Evolutionary conservation across 495 filamentous ascomycete genomes (phyloP).

Genomic region (Pseudomonodictys pantanalensis): DNA sequence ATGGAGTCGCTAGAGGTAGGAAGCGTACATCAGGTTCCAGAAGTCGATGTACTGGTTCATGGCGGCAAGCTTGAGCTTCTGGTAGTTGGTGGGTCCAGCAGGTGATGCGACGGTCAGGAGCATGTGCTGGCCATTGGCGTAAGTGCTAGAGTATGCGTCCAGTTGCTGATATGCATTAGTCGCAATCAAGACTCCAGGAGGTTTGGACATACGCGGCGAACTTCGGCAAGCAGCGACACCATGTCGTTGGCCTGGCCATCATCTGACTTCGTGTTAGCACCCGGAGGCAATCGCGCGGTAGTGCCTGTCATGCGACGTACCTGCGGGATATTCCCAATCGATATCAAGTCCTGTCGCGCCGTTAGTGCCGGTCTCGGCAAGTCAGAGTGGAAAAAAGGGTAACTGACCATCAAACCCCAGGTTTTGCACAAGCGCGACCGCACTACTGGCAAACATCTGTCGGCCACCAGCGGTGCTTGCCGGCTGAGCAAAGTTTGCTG

Average conservation of each 20-base stretch:
- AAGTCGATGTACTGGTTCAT: constrained; percentile 84
- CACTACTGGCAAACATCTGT: constrained; percentile 61
- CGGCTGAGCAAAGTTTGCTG: constrained; percentile 77
- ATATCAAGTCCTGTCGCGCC: constrained; percentile 29
- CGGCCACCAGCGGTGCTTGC: constrained; percentile 61
- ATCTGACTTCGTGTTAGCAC: constrained; percentile 33
- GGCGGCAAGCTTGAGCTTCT: constrained; percentile 59
- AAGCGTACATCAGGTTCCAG: constrained; percentile 62
- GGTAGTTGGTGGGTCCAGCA: constrained; percentile 63
- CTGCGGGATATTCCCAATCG: constrained; percentile 34
- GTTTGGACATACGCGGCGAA: constrained; percentile 13
- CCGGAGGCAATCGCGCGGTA: no score
- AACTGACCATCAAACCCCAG: constrained; percentile 40
- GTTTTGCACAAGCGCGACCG: constrained; percentile 66
- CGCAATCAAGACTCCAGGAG: not conserved
- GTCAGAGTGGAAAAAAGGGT: not conserved
- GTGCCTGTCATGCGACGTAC: not conserved
- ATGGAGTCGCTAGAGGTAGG: not conserved
- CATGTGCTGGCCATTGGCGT: constrained; percentile 52
- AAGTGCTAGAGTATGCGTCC: constrained; percentile 23
- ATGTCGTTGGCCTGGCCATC: constrained; percentile 62
- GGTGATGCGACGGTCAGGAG: constrained; percentile 73
- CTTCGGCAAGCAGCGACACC: constrained; percentile 53
- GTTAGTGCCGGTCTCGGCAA: not conserved
- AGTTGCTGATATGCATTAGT: constrained; percentile 4